Base-by-base conservation (phyloP, 148 eudicot species). In the Dysphania ambrosioides region DNA sequence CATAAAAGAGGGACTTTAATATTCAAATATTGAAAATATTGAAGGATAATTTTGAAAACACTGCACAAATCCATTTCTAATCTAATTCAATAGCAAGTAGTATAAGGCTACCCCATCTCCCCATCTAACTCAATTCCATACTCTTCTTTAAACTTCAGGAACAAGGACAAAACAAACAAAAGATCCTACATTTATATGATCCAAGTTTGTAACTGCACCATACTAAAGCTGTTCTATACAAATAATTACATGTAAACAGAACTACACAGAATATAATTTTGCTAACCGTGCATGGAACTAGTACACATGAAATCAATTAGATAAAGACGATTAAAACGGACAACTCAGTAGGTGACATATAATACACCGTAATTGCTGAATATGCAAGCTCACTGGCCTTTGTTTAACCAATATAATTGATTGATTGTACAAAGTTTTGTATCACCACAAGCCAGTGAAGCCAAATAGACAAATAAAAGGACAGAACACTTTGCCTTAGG, bases 381-480 rank as follows among this genome's bases (percentile, higher is more conserved):
- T 56, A 69, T 53, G 29, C 66, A 19, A 26, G 41, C 69, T 34
- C 61, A 60, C 29, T 67, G 5, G 38, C 55, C 24, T 0, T 68
- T 23, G 53, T 53, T 68, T 19, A 11, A 74, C 40, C 66, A 75
- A 57, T 35, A 38, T 27, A 13, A 63, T 18, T 27, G 55, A 44
- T 47, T 47, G 53, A 53, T 53, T 19, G 8, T 21, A 42, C 8
- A 65, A 40, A 47, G 23, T 44, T 34, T 53, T 35, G 1, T 61
- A 34, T 23, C 1, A 27, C 10, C 51, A 23, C 13, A 62, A 60
- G 27, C 38, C 40, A 49, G 71, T 12, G 7, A 62, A 60, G 27
- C 38, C 40, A 49, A 71, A 70, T 9, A n/a, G 68, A 80, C 79
- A 80, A 56, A 72, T 71, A 71, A 76, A 42, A 80, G 62, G 40